Evolutionary conservation across 1,284 basidiomycete genomes (phyloP).

Genomic region (Leucoagaricus sp.): DNA sequence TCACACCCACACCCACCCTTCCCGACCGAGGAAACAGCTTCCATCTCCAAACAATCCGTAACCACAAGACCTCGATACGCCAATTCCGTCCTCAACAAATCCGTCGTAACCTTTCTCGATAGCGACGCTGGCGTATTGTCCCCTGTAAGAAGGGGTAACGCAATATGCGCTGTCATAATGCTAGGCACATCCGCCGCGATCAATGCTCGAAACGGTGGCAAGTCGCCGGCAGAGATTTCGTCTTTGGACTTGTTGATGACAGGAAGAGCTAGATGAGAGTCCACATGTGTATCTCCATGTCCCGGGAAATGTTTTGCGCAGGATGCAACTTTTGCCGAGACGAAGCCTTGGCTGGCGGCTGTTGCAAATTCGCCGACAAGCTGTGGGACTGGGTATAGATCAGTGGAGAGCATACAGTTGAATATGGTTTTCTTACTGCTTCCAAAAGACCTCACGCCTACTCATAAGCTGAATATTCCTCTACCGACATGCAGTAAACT

Average conservation of each 20-base stretch:
- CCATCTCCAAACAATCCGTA: slow-evolving; percentile 44
- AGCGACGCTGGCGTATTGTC: slow-evolving; percentile 58
- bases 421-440: slow-evolving; percentile 46
- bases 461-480: slow-evolving; percentile 3
- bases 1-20: slow-evolving; percentile 50
- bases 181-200: slow-evolving; percentile 45
- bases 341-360: slow-evolving; percentile 51
- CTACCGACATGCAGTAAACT: no score
- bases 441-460: slow-evolving; percentile 70
- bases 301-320: slow-evolving; percentile 73
- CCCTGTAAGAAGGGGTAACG: slow-evolving; percentile 56
- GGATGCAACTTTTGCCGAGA: slow-evolving; percentile 51
- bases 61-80: slow-evolving; percentile 6
- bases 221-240: slow-evolving; percentile 47
- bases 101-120: slow-evolving; percentile 50
- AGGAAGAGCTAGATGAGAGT: slow-evolving; percentile 70
- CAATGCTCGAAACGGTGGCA: slow-evolving; percentile 57
- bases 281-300: slow-evolving; percentile 70
- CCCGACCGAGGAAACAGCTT: slow-evolving; percentile 50
- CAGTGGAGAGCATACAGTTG: neutral
- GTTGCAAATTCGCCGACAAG: slow-evolving; percentile 49
- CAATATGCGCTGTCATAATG: slow-evolving; percentile 75
- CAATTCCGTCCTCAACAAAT: slow-evolving; percentile 28
- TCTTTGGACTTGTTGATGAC: slow-evolving; percentile 50
- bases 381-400: slow-evolving; percentile 44